These are phyloP conservation scores for Saksenaea vasiformis DNA, from an alignment of 371 early-diverging fungal genomes.

Conservation along the genomic window DNA sequence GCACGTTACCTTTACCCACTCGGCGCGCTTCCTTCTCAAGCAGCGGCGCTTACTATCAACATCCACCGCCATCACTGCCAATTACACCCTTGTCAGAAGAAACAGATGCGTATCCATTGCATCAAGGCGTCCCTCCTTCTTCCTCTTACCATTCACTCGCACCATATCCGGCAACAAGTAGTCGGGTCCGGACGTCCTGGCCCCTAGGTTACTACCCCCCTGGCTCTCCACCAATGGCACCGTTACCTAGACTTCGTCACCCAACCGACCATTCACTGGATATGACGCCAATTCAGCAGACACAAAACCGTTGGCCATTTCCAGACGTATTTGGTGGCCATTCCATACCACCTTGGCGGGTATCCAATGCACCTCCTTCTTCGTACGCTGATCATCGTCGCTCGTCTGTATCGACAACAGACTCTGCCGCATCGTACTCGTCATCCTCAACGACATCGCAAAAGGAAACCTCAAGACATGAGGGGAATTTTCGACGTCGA, in stretches of 20 bases:
- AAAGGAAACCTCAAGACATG: background rate
- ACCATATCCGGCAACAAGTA: background rate
- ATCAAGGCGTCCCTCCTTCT: background rate
- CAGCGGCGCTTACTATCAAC: background rate
- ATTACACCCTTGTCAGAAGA: background rate
- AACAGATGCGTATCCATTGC: background rate
- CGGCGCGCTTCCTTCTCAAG: conserved; percentile 6
- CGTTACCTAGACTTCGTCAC: background rate
- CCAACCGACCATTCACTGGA: background rate
- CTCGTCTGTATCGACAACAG: conserved; percentile 3
- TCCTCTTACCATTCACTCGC: background rate
- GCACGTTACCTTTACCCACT: conserved; percentile 15
- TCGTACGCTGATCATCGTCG: conserved; percentile 3
- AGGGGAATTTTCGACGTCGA: conserved; percentile 6
- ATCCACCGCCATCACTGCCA: background rate
- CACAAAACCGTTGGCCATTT: background rate
- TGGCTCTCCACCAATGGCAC: background rate
- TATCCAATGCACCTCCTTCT: background rate
- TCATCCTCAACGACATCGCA: background rate
- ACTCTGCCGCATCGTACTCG: background rate
- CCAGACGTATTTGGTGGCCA: background rate
- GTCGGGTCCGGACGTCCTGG: background rate
- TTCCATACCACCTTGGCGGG: background rate
- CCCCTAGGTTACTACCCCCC: background rate
- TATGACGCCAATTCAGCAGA: background rate